phyloP scores from a whole-genome alignment of 2,329 filamentous ascomycete species.

The Diaporthe capsici region DNA sequence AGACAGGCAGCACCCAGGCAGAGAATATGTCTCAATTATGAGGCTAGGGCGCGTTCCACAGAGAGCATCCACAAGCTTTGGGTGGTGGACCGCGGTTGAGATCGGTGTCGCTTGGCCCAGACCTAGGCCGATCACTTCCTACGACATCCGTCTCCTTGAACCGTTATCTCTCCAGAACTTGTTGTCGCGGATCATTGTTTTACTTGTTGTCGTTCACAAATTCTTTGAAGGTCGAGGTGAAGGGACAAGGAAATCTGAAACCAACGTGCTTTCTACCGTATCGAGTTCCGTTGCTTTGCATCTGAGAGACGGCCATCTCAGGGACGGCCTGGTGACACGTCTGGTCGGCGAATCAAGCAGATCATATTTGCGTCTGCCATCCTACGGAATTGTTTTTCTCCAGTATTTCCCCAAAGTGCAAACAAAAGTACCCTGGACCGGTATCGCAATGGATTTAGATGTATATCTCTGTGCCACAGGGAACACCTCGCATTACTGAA shows the following conservation, averaged over 20 bases:
- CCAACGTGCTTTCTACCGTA: not conserved
- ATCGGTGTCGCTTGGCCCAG: not conserved
- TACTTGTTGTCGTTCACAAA: not conserved
- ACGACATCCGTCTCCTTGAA: not conserved
- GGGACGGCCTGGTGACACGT: not conserved
- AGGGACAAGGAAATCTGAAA: too few species aligned
- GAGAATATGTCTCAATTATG: not conserved
- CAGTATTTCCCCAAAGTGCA: not conserved
- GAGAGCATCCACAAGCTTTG: not conserved
- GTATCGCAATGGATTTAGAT: not conserved
- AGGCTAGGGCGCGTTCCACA: not conserved
- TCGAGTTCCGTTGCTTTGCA: not conserved
- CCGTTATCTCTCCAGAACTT: not conserved
- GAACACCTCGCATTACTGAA: not conserved
- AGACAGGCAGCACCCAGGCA: not conserved
- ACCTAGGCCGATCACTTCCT: not conserved
- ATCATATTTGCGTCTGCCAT: not conserved
- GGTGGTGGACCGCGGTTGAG: not conserved
- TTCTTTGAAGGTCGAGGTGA: too few species aligned
- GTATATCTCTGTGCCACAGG: not conserved
- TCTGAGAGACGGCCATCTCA: not conserved
- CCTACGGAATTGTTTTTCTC: accelerated
- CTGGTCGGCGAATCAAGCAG: too few species aligned
- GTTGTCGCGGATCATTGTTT: too few species aligned
- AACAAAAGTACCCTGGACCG: not conserved